phyloP scores from a whole-genome alignment of 768 basidiomycete genomes.

The Infundibulicybe gibba region DNA sequence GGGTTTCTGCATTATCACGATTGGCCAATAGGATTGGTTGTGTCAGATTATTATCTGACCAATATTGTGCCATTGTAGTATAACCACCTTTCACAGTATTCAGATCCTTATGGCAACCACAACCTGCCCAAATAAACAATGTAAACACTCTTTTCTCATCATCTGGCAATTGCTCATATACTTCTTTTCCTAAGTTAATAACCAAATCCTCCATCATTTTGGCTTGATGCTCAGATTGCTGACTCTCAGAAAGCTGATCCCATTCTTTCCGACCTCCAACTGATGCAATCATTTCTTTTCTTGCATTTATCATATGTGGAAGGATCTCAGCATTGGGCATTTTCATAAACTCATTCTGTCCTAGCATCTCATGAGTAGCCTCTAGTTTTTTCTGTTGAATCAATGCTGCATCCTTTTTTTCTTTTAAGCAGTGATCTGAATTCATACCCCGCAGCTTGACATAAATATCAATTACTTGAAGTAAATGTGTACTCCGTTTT shows the following conservation, averaged over 20 bases:
- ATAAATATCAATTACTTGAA: background rate
- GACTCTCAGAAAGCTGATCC: constrained; percentile 8
- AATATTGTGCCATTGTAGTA: constrained; percentile 10
- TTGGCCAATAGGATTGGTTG: constrained; percentile 16
- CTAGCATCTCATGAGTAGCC: constrained; percentile 1
- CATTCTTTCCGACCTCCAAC: constrained; percentile 14
- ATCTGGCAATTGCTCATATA: constrained; percentile 9
- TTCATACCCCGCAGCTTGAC: constrained; percentile 8
- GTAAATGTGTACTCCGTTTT: constrained; percentile 3
- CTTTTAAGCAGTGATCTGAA: constrained; percentile 13
- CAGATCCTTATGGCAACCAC: constrained; percentile 26
- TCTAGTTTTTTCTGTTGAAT: constrained; percentile 9
- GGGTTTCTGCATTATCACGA: constrained; percentile 16
- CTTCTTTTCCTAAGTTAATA: constrained; percentile 8
- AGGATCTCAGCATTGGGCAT: constrained; percentile 1
- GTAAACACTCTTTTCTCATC: constrained; percentile 7
- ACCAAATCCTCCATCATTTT: constrained; percentile 4
- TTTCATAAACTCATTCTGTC: constrained; percentile 8
- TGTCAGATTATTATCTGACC: constrained; percentile 2
- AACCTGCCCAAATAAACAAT: constrained; percentile 21
- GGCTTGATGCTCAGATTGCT: constrained; percentile 5
- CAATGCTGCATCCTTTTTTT: constrained; percentile 10
- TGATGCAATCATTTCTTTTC: constrained; percentile 3
- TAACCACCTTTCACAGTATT: constrained; percentile 19
- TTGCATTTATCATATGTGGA: constrained; percentile 1